Percentiles rank a stretch among this genome's conserved stretches.
phyloP scores from a whole-genome alignment of 2,329 filamentous ascomycete species.

The Teratosphaeria destructans region DNA sequence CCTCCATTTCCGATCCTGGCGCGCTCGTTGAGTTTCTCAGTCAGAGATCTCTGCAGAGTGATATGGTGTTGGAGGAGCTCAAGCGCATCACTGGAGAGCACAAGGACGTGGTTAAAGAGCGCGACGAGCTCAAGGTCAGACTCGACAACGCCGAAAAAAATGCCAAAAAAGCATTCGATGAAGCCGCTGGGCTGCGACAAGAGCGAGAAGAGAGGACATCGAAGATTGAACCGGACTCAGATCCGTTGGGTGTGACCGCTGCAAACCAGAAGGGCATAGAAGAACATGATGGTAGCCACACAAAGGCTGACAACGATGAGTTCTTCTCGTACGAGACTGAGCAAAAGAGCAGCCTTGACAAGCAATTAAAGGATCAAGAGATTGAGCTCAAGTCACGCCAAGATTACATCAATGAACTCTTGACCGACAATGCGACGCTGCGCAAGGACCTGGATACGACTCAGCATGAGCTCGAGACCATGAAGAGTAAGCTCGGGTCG shows the following conservation, averaged over 20 bases:
- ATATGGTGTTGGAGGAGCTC: slow-evolving; percentile 90
- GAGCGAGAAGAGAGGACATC: slow-evolving; percentile 13
- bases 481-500: slow-evolving; percentile 28
- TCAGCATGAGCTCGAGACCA: slow-evolving; percentile 34
- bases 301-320: slow-evolving; percentile 46
- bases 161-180: slow-evolving; percentile 50
- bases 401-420: slow-evolving; percentile 60
- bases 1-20: slow-evolving; percentile 74
- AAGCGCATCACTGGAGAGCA: slow-evolving; percentile 61
- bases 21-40: slow-evolving; percentile 83
- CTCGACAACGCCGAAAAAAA: slow-evolving; percentile 58
- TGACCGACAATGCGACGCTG: slow-evolving; percentile 56
- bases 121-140: slow-evolving; percentile 69
- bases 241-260: slow-evolving; percentile 9
- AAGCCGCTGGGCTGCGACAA: slow-evolving; percentile 48
- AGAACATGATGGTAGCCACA: not conserved
- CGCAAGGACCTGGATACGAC: slow-evolving; percentile 59
- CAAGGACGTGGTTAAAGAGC: slow-evolving; percentile 42
- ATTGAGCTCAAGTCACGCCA: slow-evolving; percentile 51
- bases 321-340: slow-evolving; percentile 92
- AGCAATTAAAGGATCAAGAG: slow-evolving; percentile 59
- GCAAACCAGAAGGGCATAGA: slow-evolving; percentile 1
- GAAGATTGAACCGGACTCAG: not conserved
- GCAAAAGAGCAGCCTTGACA: slow-evolving; percentile 48
- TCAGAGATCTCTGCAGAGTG: slow-evolving; percentile 72